Base-by-base conservation (phyloP, 257 asterid species). In the Solanum sitiens region DNA sequence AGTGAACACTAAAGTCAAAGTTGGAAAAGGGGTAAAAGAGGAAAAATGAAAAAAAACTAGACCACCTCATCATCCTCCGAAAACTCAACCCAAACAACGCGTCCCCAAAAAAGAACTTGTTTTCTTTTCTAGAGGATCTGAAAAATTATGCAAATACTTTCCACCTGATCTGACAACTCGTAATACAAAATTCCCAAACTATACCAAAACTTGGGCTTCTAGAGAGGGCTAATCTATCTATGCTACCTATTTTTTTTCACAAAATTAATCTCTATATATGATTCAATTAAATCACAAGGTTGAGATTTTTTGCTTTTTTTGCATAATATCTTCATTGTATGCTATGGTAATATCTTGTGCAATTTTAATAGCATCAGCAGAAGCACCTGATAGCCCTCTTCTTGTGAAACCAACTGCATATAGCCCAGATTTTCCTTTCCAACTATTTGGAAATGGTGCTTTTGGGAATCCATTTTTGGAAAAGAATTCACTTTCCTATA, bases 361-460 rank as follows among this genome's bases (percentile, higher is more conserved):
- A 72, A 88, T 85, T 84, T 25, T 25, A 18, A n/a, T 23, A 67
- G 90, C 88, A 85, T 88, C 88, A 56, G 86, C 56, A 42, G 90
- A 85, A 37, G 90, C 86, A 88, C 86, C 88, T 76, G 90, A 35
- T 18, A 88, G 71, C 70, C 90, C 88, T 88, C 85, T 88, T 27
- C 71, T 84, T 12, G 88, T 20, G 82, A 88, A 88, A 15, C 90
- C 90, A 84, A 85, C 87, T n/a, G 87, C 90, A 84, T 88, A 88
- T 20, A 88, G 15, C 18, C 88, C 90, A 56, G 16, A 35, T 30
- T 73, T 56, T 73, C 87, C 90, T 84, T 88, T 88, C 90, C 90
- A 88, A 32, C 86, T 50, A 50, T 82, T 82, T 82, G 86, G 86
- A 18, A 82, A 82, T 82, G 86, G 70, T 23, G 83, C 71, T 65